Percentiles rank a stretch among this genome's conserved stretches.
phyloP scores from a whole-genome alignment of 371 early-diverging fungal genomes.

The Mortierella polycephala region DNA sequence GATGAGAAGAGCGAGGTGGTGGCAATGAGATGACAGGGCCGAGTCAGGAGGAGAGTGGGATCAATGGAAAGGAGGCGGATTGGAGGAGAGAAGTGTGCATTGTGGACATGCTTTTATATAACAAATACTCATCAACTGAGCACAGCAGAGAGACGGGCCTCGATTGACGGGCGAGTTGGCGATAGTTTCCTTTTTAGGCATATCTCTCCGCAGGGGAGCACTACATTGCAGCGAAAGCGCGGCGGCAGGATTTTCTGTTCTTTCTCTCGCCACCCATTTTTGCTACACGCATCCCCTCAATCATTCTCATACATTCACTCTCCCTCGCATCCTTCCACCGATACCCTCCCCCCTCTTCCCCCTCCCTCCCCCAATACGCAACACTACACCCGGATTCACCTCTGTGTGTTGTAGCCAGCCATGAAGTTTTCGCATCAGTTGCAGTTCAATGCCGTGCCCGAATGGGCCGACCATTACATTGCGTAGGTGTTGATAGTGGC shows the following conservation, averaged over 20 bases:
- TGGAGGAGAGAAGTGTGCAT: too few relatives aligned
- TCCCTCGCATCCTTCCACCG: background rate
- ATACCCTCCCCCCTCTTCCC: background rate
- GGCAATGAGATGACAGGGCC: too few relatives aligned
- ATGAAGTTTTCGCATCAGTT: slow-evolving; percentile 94
- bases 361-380: background rate
- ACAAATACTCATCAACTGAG: background rate
- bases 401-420: slow-evolving; percentile 1
- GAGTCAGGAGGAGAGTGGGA: too few relatives aligned
- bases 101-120: background rate
- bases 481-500: slow-evolving; percentile 58
- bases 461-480: slow-evolving; percentile 88
- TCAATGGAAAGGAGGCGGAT: too few relatives aligned
- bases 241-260: too few relatives aligned
- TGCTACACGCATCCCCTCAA: too few relatives aligned
- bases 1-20: background rate
- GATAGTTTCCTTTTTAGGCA: too few relatives aligned
- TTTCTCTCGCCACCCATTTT: background rate
- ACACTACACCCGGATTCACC: background rate
- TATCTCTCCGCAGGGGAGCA: too few relatives aligned
- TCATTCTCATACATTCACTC: background rate
- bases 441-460: slow-evolving; percentile 90
- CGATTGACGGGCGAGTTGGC: slow-evolving; percentile 6
- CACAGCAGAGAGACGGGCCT: background rate
- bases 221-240: too few relatives aligned